Conservation (phyloP, 768 basidiomycete genomes). For the Cystofilobasidium ferigula region DNA sequence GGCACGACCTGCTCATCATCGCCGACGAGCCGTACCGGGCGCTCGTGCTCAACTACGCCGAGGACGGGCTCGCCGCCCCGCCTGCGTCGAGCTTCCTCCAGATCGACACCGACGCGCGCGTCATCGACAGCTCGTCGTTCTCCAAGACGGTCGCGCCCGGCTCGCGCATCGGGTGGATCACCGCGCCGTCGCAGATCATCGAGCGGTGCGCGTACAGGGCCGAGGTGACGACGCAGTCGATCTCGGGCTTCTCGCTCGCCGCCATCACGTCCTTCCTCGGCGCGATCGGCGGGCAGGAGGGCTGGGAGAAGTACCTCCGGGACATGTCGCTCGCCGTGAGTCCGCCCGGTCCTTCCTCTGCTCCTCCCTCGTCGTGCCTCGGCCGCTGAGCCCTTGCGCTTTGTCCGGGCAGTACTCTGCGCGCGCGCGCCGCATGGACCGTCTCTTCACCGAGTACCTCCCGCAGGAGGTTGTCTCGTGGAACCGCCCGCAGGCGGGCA, state of each 20-base stretch:
- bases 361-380: neutral
- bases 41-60: constrained; percentile 16
- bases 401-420: constrained; percentile 7
- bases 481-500: constrained; percentile 8
- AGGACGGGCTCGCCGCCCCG: neutral
- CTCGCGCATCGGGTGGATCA: constrained; percentile 21
- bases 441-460: constrained; percentile 14
- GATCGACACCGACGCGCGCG: constrained; percentile 23
- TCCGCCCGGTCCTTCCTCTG: neutral
- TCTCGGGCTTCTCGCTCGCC: constrained; percentile 23
- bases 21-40: constrained; percentile 20
- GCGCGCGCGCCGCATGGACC: constrained; percentile 19
- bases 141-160: constrained; percentile 23
- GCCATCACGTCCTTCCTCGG: constrained; percentile 23
- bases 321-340: constrained; percentile 4
- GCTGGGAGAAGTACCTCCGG: constrained; percentile 17
- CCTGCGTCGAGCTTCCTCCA: constrained; percentile 7
- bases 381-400: no score
- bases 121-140: constrained; percentile 17
- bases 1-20: constrained; percentile 22
- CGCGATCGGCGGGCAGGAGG: constrained; percentile 20
- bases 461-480: constrained; percentile 11
- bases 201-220: constrained; percentile 4
- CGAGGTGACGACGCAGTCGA: constrained; percentile 23
- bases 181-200: constrained; percentile 12